These are phyloP conservation scores for Aschersonia sp. DNA, from an alignment of 2,329 filamentous ascomycete species.

Conservation along the genomic window DNA sequence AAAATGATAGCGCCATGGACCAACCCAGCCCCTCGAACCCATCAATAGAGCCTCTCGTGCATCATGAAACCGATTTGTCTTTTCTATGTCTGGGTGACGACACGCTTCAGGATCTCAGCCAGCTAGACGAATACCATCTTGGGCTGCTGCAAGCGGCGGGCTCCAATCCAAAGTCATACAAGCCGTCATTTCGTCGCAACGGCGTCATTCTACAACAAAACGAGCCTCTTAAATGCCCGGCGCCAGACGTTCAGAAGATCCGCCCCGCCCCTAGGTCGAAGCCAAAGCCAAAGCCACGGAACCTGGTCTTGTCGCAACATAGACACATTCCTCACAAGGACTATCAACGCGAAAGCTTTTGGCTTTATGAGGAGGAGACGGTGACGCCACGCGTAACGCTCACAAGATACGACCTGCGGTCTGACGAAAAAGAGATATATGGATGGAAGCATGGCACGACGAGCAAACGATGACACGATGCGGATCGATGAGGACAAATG, in stretches of 20 bases:
- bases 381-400: constrained; percentile 3
- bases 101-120: background rate
- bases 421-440: constrained; percentile 2
- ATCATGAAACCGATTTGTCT: background rate
- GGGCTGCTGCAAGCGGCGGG: background rate
- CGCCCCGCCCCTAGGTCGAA: background rate
- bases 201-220: background rate
- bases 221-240: background rate
- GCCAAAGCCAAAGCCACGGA: background rate
- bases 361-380: background rate
- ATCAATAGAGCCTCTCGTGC: background rate
- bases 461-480: background rate
- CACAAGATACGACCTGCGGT: constrained; percentile 3
- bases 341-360: constrained; percentile 1
- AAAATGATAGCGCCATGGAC: background rate
- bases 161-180: background rate
- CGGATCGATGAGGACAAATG: too few relatives aligned
- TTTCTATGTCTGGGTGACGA: background rate
- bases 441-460: background rate
- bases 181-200: background rate
- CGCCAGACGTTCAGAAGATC: background rate
- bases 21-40: background rate
- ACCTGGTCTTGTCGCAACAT: background rate
- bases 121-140: background rate
- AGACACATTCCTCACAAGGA: background rate